Evolutionary conservation across 2,329 filamentous ascomycete genomes (phyloP), one percentile per base, ranked within the genome.

Genomic region (Colletotrichum sp.): DNA sequence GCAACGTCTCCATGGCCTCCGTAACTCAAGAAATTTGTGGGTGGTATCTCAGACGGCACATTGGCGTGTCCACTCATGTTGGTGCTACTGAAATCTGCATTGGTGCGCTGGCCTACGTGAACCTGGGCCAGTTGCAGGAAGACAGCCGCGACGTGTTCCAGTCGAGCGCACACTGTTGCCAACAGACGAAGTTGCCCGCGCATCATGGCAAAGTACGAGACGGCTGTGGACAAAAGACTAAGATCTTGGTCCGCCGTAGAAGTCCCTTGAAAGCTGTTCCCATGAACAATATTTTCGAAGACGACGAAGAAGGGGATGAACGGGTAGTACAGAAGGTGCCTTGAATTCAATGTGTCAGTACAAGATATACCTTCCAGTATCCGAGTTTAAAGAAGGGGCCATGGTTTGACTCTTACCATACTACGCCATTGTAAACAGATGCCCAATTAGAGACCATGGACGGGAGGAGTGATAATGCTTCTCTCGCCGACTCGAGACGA

Each of bases 121-220:
- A 22, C 55, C n/a, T 64, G 60, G 1, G 71, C 56, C 1, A 74
- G 8, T n/a, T 70, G 58, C 3, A 74, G 66, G 9, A 74, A 74
- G 3, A 74, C 43, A 9, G 39, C 12, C 7, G 66, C 71, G 16
- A 65, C 71, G 2, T 32, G 58, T 58, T 74, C 58, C 15, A 74
- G 25, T 9, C 66, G 58, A 22, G 15, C 34, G 9, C 66, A 70
- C 0, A 74, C 25, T 12, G 43, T 9, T 2, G 71, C 56, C 3
- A 74, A 27, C 9, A 58, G 71, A 12, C 66, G 39, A 12, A 73
- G 60, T 15, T 73, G 71, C 8, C 8, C 55, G n/a, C 71, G 30
- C 71, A 73, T 73, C n/a, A 66, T 70, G 22, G 43, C 25, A 6
- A 73, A 73, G n/a, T 70, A 73, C 7, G 71, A 73, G 8, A 70